Base-by-base conservation (phyloP, 345 rosid genomes). In the Linum usitatissimum region DNA sequence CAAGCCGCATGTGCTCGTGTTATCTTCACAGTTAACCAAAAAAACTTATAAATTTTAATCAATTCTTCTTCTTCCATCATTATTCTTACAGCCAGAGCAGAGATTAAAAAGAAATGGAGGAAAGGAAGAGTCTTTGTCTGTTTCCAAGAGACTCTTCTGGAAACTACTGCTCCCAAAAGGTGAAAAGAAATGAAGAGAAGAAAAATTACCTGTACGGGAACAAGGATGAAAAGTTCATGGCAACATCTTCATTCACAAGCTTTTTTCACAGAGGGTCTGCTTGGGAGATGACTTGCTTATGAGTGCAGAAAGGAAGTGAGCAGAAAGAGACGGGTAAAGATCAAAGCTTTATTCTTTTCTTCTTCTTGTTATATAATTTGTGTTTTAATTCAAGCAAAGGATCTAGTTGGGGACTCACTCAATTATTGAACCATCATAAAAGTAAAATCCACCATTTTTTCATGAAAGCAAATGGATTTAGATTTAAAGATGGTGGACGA, bases 1-100 rank as follows among this genome's bases (percentile, higher is more conserved):
- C 28, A 23, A 60, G 60, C 9, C 31, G 64, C 74, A 75, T 73
- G 80, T 77, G 82, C 69, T 30, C 4, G 62, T 66, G 77, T 67
- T 73, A 0, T 23, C 28, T 23, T 68, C 76, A 56, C 30, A 51
- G 51, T 10, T 6, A 49, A 9, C 51, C 51, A 9, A 45, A 6
- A 3, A 6, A n/a, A 7, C 8, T 62, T 66, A 6, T 4, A 10
- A 2, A 2, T 7, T 10, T 45, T 7, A 45, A 45, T 45, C 51
- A 45, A 45, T 45, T 14, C 13, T 45, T 45, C 51, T 9, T 45
- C 51, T 45, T 10, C 17, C 51, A 45, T 45, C 4, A 45, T 9
- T 45, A 12, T 45, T 45, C 10, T 45, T 45, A 7, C 14, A 7
- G 15, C 13, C 48, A 40, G 1, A 7, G 51, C 51, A 45, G 17